Evolutionary conservation across 1,284 basidiomycete genomes (phyloP), one percentile per base, ranked within the genome.

Genomic region (Trichosporon coremiiforme): DNA sequence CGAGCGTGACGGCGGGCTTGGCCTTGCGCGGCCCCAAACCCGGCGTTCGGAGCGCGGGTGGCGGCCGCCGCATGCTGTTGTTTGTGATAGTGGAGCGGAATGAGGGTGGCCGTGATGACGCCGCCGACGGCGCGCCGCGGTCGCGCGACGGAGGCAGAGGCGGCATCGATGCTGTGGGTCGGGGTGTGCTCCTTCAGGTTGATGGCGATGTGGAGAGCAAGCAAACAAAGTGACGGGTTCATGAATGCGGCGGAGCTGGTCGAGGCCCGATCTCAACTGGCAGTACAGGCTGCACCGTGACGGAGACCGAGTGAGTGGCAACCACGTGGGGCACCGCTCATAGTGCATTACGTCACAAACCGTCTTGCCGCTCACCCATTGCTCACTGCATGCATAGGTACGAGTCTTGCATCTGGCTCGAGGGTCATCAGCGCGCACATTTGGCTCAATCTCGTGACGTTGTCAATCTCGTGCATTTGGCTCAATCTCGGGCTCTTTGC

Each of bases 1-100:
- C 73, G 36, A 82, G 75, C 17, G 79, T 76, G 3, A 82, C 70
- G 41, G 74, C 71, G 0, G 78, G 74, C 57, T 74, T 77, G 47
- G 73, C 55, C 25, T 55, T 55, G 45, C 70, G 68, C 29, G 76
- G 70, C 36, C 70, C 68, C 41, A 38, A 38, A 29, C 75, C 73
- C 15, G 36, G 36, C 9, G 55, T 64, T 1, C 69, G 69, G 36
- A 73, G 68, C 12, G 72, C 70, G 17, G 72, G 60, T 33, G 71
- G 71, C 66, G 70, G 68, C 31, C 67, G 71, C 22, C 68, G 64
- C 6, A 68, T 62, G 57, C 57, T 62, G 15, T 5, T 62, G 57
- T 62, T 62, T 12, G 29, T 64, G 4, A 64, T 45, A 17, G 68
- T 60, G 9, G 70, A 68, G 22, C 13, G 65, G 50, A 65, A 29